Percentiles rank a stretch among this genome's conserved stretches.
These are phyloP conservation scores for Metarhizium album DNA, from an alignment of 2,329 filamentous ascomycete genomes.

Conservation along the genomic window DNA sequence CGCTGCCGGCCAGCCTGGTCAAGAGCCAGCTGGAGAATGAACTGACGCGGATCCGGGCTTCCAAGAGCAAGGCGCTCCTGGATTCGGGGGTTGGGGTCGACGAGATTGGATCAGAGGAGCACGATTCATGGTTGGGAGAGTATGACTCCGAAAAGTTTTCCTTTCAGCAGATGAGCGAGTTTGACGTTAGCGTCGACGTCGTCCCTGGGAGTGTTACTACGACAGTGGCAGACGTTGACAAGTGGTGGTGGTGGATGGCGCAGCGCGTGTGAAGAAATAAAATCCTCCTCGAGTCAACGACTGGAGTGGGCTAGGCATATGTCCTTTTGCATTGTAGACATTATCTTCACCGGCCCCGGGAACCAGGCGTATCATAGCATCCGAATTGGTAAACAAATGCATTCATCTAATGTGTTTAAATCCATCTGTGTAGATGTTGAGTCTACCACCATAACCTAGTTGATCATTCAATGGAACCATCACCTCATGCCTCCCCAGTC, in stretches of 20 bases:
- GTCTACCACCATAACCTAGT: conserved; percentile 20
- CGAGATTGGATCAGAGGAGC: conserved; percentile 53
- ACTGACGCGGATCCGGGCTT: conserved; percentile 64
- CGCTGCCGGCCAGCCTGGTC: conserved; percentile 68
- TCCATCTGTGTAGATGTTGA: conserved; percentile 29
- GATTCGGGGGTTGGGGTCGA: conserved; percentile 67
- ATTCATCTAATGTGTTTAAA: conserved; percentile 4
- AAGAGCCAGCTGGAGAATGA: conserved; percentile 68
- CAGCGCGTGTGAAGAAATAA: conserved; percentile 45
- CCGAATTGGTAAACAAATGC: neutral
- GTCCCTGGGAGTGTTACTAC: conserved; percentile 60
- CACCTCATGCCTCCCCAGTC: conserved; percentile 3
- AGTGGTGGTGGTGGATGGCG: conserved; percentile 89
- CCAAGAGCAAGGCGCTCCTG: conserved; percentile 68
- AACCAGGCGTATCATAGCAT: neutral
- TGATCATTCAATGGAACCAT: conserved; percentile 6
- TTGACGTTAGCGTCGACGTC: conserved; percentile 68
- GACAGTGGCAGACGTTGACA: conserved; percentile 60
- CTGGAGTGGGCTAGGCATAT: too few species aligned
- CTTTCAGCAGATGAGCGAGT: conserved; percentile 75
- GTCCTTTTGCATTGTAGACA: too few species aligned
- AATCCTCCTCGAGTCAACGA: neutral
- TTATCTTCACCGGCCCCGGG: too few species aligned
- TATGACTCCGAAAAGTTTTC: conserved; percentile 67
- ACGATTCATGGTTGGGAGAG: conserved; percentile 76